These are phyloP conservation scores for Peronospora destructor DNA, from an alignment of 352 stramenopile genomes.

Conservation along the genomic window DNA sequence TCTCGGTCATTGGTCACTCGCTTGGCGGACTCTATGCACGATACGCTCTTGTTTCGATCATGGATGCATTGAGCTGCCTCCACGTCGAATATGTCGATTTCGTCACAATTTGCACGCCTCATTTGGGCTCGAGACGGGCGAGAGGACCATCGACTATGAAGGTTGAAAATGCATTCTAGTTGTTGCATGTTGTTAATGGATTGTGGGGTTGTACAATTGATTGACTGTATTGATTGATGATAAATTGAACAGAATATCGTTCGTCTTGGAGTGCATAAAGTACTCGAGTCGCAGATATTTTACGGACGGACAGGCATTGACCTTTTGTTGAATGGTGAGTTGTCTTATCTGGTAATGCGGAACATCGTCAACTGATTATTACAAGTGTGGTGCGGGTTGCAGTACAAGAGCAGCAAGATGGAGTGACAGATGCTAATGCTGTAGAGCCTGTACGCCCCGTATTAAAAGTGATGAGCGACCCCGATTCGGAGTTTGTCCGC, in stretches of 20 bases:
- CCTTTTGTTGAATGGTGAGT: constrained; percentile 47
- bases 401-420: constrained; percentile 19
- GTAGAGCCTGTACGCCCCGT: constrained; percentile 25
- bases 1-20: constrained; percentile 69
- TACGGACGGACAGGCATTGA: constrained; percentile 75
- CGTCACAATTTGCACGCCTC: constrained; percentile 71
- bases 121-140: constrained; percentile 64
- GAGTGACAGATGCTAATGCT: constrained; percentile 4
- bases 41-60: constrained; percentile 56
- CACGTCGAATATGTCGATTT: constrained; percentile 70
- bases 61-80: constrained; percentile 45
- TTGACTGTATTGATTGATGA: constrained; percentile 5
- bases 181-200: constrained; percentile 2
- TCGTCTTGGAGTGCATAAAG: constrained; percentile 61
- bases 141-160: constrained; percentile 57
- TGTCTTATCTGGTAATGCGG: constrained; percentile 1
- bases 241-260: constrained; percentile 49
- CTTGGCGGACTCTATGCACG: constrained; percentile 70
- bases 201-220: constrained; percentile 4
- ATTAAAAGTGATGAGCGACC: constrained; percentile 60
- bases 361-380: constrained; percentile 1
- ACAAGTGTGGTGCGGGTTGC: constrained; percentile 3
- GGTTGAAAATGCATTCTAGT: constrained; percentile 23
- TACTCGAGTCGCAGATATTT: constrained; percentile 50
- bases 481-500: constrained; percentile 42